Percentiles rank a stretch among this genome's conserved stretches.
Conservation (phyloP, 768 basidiomycete species). For the Leucosporidium scottii region DNA sequence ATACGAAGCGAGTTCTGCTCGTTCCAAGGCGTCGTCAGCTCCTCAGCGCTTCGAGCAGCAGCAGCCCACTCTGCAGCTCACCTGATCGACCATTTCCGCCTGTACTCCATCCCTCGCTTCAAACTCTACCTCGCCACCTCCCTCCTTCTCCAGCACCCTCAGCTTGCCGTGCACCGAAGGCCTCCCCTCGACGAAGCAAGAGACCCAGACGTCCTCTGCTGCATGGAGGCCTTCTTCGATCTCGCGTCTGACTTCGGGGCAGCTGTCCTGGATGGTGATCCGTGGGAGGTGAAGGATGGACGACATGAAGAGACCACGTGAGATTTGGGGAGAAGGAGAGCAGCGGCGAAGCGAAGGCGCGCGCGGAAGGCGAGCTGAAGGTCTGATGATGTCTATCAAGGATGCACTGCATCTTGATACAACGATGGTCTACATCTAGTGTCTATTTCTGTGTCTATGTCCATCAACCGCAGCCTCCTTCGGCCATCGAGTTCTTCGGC, state of each 20-base stretch:
- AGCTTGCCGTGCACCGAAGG: conserved; percentile 58
- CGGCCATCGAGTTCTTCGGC: neutral
- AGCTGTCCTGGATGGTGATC: conserved; percentile 56
- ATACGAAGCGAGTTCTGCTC: conserved; percentile 46
- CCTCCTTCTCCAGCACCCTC: conserved; percentile 48
- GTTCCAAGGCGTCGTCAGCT: neutral
- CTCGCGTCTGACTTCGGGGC: conserved; percentile 57
- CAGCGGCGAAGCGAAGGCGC: too few relatives aligned
- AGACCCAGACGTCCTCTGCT: conserved; percentile 63
- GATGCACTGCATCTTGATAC: too few relatives aligned
- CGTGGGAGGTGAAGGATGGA: conserved; percentile 46
- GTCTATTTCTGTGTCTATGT: too few relatives aligned
- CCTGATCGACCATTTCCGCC: conserved; percentile 41
- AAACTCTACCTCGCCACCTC: conserved; percentile 49
- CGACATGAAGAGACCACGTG: too few relatives aligned
- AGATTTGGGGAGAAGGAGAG: too few relatives aligned
- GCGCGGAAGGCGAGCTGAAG: too few relatives aligned
- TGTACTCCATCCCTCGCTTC: conserved; percentile 50
- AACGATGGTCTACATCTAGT: too few relatives aligned
- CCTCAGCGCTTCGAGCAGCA: neutral
- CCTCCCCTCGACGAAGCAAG: conserved; percentile 53
- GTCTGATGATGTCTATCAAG: too few relatives aligned
- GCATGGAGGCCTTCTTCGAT: conserved; percentile 46
- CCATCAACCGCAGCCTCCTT: too few relatives aligned
- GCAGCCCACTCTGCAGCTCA: conserved; percentile 11